Evolutionary conservation across 257 asterid genomes (phyloP).

Genomic region (Orobanche coerulescens): DNA sequence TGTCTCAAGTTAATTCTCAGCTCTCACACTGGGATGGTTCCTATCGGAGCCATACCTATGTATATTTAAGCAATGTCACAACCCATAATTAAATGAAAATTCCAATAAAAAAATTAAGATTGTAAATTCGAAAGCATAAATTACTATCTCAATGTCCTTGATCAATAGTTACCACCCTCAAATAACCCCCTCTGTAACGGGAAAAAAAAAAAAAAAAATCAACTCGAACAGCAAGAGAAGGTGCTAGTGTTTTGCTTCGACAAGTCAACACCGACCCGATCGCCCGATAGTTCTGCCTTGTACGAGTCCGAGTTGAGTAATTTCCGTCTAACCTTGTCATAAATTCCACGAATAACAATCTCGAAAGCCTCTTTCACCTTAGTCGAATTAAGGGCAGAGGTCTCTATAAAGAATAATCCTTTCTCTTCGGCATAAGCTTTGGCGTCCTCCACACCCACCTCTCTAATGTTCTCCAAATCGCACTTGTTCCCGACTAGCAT

Average conservation of each 20-base stretch:
- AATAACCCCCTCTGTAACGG: background rate
- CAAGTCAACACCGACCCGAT: conserved; percentile 45
- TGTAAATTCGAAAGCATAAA: background rate
- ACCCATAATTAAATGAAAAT: background rate
- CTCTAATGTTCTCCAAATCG: conserved; percentile 59
- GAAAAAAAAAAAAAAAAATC: background rate
- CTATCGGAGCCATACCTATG: no score
- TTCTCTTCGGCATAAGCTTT: conserved; percentile 58
- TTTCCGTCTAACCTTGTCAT: conserved; percentile 54
- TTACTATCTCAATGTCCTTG: background rate
- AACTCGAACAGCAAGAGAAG: conserved; percentile 31
- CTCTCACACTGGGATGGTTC: no score
- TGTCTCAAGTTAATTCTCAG: no score
- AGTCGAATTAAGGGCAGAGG: conserved; percentile 66
- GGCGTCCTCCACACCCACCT: conserved; percentile 58
- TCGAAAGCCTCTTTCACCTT: conserved; percentile 57
- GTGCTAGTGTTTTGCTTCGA: conserved; percentile 24
- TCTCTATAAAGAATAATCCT: conserved; percentile 59
- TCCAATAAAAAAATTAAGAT: background rate
- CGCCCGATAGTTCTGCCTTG: conserved; percentile 53
- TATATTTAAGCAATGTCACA: no score
- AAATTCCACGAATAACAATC: conserved; percentile 55
- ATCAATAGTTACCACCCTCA: background rate
- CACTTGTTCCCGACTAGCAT: conserved; percentile 72
- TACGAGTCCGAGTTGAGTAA: conserved; percentile 54